A percentile compares a stretch with the other conserved stretches of the same genome.
These are phyloP conservation scores for Neurospora tetrasperma DNA, from an alignment of 495 filamentous ascomycete genomes.

Conservation along the genomic window DNA sequence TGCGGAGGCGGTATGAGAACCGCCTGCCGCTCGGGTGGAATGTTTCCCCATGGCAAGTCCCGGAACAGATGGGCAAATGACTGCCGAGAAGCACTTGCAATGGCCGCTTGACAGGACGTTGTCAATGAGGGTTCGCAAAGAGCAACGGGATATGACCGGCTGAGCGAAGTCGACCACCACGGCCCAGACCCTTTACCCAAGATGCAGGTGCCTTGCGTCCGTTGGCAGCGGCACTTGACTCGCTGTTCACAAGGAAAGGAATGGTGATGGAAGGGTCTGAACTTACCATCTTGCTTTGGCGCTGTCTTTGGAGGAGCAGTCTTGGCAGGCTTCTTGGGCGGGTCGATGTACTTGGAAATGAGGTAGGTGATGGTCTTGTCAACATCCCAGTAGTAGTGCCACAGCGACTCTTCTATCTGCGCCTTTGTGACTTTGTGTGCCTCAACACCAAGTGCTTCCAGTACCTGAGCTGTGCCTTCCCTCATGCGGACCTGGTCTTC, in stretches of 20 bases:
- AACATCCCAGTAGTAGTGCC: constrained; percentile 94
- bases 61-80: constrained; percentile 49
- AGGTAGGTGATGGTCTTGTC: constrained; percentile 74
- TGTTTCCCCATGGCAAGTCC: constrained; percentile 77
- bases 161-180: not conserved
- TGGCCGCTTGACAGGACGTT: not conserved
- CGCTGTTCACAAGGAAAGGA: not conserved
- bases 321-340: constrained; percentile 19
- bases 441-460: constrained; percentile 41
- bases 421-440: constrained; percentile 46
- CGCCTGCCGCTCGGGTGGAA: constrained; percentile 58
- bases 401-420: constrained; percentile 80
- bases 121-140: constrained; percentile 4
- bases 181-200: constrained; percentile 1
- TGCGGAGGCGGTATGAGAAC: constrained; percentile 54
- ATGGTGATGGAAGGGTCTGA: not conserved
- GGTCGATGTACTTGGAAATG: constrained; percentile 45
- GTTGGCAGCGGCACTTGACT: not conserved
- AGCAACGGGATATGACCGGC: not conserved
- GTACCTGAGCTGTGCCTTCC: constrained; percentile 44
- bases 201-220: not conserved
- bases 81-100: not conserved
- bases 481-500: constrained; percentile 51
- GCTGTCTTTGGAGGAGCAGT: constrained; percentile 18
- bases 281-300: constrained; percentile 45